Base-by-base conservation (phyloP, 108 stramenopile species). In the Cyclostephanos tholiformis region DNA sequence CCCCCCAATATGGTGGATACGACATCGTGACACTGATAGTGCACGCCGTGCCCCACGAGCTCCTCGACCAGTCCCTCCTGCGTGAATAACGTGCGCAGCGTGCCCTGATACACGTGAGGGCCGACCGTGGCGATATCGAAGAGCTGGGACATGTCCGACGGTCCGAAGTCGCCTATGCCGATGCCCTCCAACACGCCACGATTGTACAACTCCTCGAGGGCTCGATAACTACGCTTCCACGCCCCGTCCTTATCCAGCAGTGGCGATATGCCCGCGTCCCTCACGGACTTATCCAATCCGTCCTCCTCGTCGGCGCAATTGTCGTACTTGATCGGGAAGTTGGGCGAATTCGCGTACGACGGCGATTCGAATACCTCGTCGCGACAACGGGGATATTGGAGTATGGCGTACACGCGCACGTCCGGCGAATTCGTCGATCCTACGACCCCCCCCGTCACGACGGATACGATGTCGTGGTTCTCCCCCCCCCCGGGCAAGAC, bases 161-260 rank as follows among this genome's bases (percentile, higher is more conserved):
- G 59, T n/a, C 87, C 87, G 69, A 95, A 95, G 79, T 95, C 93
- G 27, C 89, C 83, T 3, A 95, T 86, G 11, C 94, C 94, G 55
- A 95, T 95, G 39, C 85, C 83, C 44, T 82, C 85, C 13, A 95
- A 71, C 9, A 46, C 38, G 4, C 69, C 77, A 0, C 67, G 66
- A 19, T 80, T 51, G 69, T 88, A 88, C 39, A 91, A 17, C 17
- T 90, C 87, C 67, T 95, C 94, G 25, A 95, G 76, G 20, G 88
- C 89, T 56, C 79, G 91, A 87, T 91, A 95, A 25, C 81, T 83
- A 25, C 76, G 82, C 75, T 87, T 88, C 87, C 87, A 95, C 1
- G 94, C 89, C 57, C 82, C 73, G 11, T 89, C 85, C 29, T 76
- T 76, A 38, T 92, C 85, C 26, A 66, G 23, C 44, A 86, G 78